Evolutionary conservation across 768 basidiomycete species (phyloP).

Genomic region (Cubamyces sp.): DNA sequence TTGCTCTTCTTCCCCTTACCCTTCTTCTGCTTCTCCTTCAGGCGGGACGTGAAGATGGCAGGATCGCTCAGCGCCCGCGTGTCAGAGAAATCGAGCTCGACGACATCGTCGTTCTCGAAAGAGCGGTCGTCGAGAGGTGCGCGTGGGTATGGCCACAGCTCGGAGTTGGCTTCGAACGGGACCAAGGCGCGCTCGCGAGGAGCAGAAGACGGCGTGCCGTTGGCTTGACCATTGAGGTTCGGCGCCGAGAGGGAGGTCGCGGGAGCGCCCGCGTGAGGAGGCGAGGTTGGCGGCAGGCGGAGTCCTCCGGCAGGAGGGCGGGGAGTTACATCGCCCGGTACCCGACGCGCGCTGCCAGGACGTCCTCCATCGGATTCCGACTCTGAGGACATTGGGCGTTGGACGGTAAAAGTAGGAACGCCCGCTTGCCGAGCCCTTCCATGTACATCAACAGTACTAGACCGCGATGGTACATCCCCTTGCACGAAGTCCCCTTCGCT

Average conservation of each 20-base stretch:
- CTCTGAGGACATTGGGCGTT: constrained; percentile 8
- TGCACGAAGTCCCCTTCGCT: constrained; percentile 34
- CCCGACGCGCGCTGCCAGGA: constrained; percentile 19
- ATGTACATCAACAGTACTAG: constrained; percentile 23
- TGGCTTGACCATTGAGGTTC: constrained; percentile 11
- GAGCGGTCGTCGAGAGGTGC: constrained; percentile 44
- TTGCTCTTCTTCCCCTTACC: constrained; percentile 37
- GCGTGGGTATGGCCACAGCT: constrained; percentile 73
- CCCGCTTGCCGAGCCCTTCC: constrained; percentile 1
- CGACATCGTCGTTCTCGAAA: constrained; percentile 55
- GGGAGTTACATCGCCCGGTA: constrained; percentile 62
- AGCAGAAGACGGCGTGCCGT: not conserved
- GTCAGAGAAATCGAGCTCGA: constrained; percentile 78
- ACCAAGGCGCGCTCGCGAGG: constrained; percentile 43
- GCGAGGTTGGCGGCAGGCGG: constrained; percentile 28
- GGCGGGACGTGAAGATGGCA: constrained; percentile 48
- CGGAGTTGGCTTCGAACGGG: constrained; percentile 66
- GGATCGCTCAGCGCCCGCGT: constrained; percentile 74
- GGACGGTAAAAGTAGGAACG: constrained; percentile 25
- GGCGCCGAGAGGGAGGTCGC: constrained; percentile 3
- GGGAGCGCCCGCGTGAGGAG: not conserved
- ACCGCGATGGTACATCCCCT: constrained; percentile 27
- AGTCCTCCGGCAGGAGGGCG: constrained; percentile 42
- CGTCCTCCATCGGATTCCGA: constrained; percentile 8
- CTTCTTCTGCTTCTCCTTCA: constrained; percentile 30